Percentiles rank a stretch among this genome's conserved stretches.
Conservation (phyloP, 140 eudicot species). For the Senecio squalidus region DNA sequence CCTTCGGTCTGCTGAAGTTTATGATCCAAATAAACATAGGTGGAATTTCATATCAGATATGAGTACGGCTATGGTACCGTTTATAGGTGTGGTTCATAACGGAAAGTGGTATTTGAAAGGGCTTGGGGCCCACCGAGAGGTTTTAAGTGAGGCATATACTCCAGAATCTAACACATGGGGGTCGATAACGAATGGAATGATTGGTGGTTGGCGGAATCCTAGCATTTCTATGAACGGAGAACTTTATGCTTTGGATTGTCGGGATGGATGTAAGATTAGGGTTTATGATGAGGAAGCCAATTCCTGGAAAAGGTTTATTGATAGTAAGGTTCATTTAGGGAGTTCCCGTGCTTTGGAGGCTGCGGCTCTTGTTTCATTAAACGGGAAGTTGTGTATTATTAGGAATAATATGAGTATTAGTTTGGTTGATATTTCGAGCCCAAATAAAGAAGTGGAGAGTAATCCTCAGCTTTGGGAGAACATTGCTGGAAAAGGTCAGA, state of each 20-base stretch:
- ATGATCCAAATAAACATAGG: constrained; percentile 78
- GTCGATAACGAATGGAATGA: constrained; percentile 77
- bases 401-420: constrained; percentile 95
- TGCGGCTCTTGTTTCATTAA: constrained; percentile 95
- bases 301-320: constrained; percentile 83
- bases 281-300: constrained; percentile 61
- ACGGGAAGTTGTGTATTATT: constrained; percentile 90
- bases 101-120: constrained; percentile 95
- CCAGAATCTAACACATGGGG: constrained; percentile 71
- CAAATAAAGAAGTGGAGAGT: constrained; percentile 70
- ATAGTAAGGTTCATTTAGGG: constrained; percentile 87
- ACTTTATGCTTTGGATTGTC: constrained; percentile 90
- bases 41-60: constrained; percentile 90
- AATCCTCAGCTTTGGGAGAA: constrained; percentile 96
- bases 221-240: constrained; percentile 87
- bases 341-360: constrained; percentile 90
- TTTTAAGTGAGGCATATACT: constrained; percentile 83
- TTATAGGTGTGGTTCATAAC: constrained; percentile 84
- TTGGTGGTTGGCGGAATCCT: constrained; percentile 94
- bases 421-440: constrained; percentile 76
- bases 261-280: constrained; percentile 93
- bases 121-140: constrained; percentile 87
- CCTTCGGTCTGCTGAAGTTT: constrained; percentile 86
- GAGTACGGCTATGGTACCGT: constrained; percentile 97
- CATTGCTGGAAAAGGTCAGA: constrained; percentile 74